These are phyloP conservation scores for Paramecium sonneborni DNA, from an alignment of 73 alveolate genomes.

Conservation along the genomic window DNA sequence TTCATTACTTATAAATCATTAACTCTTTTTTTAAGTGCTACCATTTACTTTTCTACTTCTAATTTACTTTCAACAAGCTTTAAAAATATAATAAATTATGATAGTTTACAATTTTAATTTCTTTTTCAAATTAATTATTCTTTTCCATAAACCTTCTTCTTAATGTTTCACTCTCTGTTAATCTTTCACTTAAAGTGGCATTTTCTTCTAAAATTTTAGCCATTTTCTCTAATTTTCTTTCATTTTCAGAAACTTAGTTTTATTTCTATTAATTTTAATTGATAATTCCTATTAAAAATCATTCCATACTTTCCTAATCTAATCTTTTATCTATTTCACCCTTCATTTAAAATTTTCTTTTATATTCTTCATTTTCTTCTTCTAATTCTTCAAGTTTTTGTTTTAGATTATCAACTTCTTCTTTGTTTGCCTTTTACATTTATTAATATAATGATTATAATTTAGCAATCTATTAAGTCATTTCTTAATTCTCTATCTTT, in stretches of 20 bases:
- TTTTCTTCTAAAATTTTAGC: slow-evolving; percentile 54
- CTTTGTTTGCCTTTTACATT: not conserved
- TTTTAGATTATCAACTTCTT: not conserved
- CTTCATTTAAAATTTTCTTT: not conserved
- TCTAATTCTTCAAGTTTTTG: slow-evolving; percentile 28
- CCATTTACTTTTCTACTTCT: slow-evolving; percentile 50
- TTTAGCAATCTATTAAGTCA: not conserved
- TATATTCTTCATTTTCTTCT: slow-evolving; percentile 27
- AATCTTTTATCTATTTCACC: slow-evolving; percentile 27
- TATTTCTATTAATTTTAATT: not conserved
- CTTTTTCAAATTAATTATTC: slow-evolving; percentile 48
- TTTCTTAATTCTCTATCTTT: not conserved
- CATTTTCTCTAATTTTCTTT: slow-evolving; percentile 53
- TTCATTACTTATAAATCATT: slow-evolving; percentile 59
- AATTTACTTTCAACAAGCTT: slow-evolving; percentile 17
- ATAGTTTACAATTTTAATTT: slow-evolving; percentile 4
- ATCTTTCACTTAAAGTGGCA: slow-evolving; percentile 40
- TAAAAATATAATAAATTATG: not conserved
- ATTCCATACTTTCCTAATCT: slow-evolving; percentile 15
- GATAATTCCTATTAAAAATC: not conserved
- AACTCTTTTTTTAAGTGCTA: slow-evolving; percentile 50
- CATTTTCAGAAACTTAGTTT: slow-evolving; percentile 26
- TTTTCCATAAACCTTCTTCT: slow-evolving; percentile 53
- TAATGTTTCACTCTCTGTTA: slow-evolving; percentile 55
- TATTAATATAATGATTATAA: not conserved